Evolutionary conservation across 768 basidiomycete genomes (phyloP), one percentile per base, ranked within the genome.

Genomic region (Agrocybe pediades): DNA sequence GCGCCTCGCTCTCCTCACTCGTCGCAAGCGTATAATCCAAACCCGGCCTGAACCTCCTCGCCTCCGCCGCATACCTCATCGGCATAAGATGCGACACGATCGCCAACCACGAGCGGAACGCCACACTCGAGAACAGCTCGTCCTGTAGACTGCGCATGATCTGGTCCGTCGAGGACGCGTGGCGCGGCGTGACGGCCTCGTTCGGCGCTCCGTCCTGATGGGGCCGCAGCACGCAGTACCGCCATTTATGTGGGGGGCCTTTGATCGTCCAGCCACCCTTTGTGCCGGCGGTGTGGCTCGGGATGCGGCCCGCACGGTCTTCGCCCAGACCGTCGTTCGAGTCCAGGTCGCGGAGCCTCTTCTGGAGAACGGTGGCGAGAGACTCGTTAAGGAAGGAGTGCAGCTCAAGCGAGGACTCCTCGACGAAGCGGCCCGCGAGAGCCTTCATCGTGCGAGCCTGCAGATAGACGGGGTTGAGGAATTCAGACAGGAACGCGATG

Each of bases 1-100:
- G 75, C 48, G 88, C 85, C 66, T 94, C 92, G 46, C 75, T 85
- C 60, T 87, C 86, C 62, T 93, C 88, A 62, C 88, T 88, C 61
- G 90, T 90, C 46, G 96, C 96, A 2, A 98, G 83, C 40, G 95
- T 95, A 68, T 98, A 98, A 68, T 97, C 96, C 61, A 98, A 73
- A 1, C 95, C 96, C 0, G 94, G 92, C 54, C 95, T 76, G 71
- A 98, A 95, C 50, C 96, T 75, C 61, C 96, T 76, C 44, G 92
- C 92, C 72, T 93, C 88, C n/a, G 84, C 82, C 11, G 79, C 68
- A 69, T 89, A 83, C 39, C 84, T 78, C 63, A 90, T 70, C 19
- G 92, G 90, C 51, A 95, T 74, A 54, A 96, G 63, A 26, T 78
- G 75, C 41, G 87, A 86, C 41, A 96, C 83, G 46, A 82, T 76